Evolutionary conservation across 2,329 filamentous ascomycete genomes (phyloP).

Genomic region (Amesomyces nigricolor): DNA sequence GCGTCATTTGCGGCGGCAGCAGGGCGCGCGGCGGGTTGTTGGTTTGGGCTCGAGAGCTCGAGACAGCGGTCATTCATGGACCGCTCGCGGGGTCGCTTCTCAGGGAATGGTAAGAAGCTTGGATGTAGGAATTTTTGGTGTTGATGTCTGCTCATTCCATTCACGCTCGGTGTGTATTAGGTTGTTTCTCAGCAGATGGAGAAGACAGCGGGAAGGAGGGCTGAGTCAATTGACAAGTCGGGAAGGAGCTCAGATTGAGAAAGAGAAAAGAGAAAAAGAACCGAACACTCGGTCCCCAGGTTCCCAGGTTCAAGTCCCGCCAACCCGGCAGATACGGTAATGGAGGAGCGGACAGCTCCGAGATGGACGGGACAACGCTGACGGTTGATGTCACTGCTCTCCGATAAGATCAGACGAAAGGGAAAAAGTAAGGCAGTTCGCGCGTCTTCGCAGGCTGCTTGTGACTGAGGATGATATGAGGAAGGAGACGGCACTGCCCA

Average conservation of each 20-base stretch:
- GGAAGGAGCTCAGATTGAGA: conserved; percentile 13
- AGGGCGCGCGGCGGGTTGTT: conserved; percentile 9
- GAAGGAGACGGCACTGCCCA: background rate
- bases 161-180: background rate
- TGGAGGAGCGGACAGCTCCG: conserved; percentile 1
- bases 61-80: background rate
- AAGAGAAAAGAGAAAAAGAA: background rate
- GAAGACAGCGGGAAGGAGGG: conserved; percentile 1
- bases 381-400: background rate
- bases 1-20: conserved; percentile 43
- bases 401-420: background rate
- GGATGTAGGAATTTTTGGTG: background rate
- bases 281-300: background rate
- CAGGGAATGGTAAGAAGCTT: background rate
- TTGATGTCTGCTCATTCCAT: background rate
- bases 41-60: background rate
- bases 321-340: conserved; percentile 1
- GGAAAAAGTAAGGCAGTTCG: background rate
- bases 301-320: background rate
- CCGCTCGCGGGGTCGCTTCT: background rate
- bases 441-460: background rate
- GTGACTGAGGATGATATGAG: background rate
- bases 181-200: conserved; percentile 1
- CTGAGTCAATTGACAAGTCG: conserved; percentile 7
- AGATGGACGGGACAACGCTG: background rate